Percentiles rank a stretch among this genome's conserved stretches.
These are phyloP conservation scores for Candida pini DNA, from an alignment of 805 yeast genomes.

Conservation along the genomic window DNA sequence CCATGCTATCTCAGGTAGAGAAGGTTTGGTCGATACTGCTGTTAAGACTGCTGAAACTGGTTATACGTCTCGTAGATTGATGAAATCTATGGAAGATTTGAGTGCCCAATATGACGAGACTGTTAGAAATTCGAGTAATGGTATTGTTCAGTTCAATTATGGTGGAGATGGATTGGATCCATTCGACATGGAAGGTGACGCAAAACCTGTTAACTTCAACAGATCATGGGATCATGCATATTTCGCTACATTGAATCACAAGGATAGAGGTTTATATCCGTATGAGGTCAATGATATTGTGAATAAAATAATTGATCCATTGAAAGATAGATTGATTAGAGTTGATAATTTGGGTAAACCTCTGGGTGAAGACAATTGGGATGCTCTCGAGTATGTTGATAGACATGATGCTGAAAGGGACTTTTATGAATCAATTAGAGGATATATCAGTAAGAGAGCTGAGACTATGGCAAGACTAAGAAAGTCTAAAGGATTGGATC, in stretches of 20 bases:
- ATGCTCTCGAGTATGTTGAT: conserved; percentile 64
- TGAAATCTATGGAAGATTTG: conserved; percentile 96
- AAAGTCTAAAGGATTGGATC: conserved; percentile 39
- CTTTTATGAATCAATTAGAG: conserved; percentile 71
- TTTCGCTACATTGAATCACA: conserved; percentile 58
- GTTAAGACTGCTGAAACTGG: conserved; percentile 99
- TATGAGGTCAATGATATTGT: conserved; percentile 56
- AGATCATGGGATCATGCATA: conserved; percentile 93
- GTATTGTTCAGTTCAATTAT: conserved; percentile 94
- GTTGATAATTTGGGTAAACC: conserved; percentile 66
- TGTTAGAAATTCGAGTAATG: conserved; percentile 90
- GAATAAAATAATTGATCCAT: conserved; percentile 52
- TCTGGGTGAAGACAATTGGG: conserved; percentile 38
- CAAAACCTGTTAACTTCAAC: conserved; percentile 86
- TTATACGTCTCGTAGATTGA: conserved; percentile 94
- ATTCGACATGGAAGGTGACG: conserved; percentile 98
- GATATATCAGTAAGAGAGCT: conserved; percentile 56
- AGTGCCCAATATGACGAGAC: conserved; percentile 91
- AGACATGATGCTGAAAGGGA: conserved; percentile 83
- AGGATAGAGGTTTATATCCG: conserved; percentile 59
- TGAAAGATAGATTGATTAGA: conserved; percentile 55
- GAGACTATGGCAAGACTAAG: conserved; percentile 51
- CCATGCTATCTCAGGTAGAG: conserved; percentile 99
- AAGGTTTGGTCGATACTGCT: conserved; percentile 98
- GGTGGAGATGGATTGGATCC: conserved; percentile 99